Base-by-base conservation (phyloP, 441 rosid species). In the Erysimum cheiri region DNA sequence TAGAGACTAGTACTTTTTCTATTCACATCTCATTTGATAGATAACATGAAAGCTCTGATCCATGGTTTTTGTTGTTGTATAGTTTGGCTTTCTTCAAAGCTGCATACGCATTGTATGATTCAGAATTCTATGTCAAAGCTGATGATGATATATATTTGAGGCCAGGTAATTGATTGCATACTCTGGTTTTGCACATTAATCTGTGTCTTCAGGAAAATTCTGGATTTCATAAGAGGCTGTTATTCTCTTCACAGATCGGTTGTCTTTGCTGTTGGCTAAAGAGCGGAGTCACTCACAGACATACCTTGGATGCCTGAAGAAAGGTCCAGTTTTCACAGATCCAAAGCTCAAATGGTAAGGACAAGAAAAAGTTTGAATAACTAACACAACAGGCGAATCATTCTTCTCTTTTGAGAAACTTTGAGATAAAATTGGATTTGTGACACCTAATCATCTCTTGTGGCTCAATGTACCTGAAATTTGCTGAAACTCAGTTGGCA, bases 141-240 rank as follows among this genome's bases (percentile, higher is more conserved):
- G 97, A 94, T 80, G 98, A 93, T 81, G 96, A 91, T 77, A 85
- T 93, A 70, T 94, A 89, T 46, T 83, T 91, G 78, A 86, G 96
- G 74, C 98, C 96, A 82, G 98, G 98, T 91, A 24, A 60, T 40
- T 49, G 10, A 43, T 26, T 50, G 2, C 2, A 13, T 17, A 39
- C 60, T 60, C 61, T 58, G 71, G 1, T 53, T 50, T 15, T 13
- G 17, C 36, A 2, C 36, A 64, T n/a, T 17, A 29, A 8, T 61
- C 4, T 0, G 4, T 36, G 17, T 65, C 39, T 29, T 28, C 6
- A 3, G 66, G 41, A 39, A 15, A 29, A 37, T 58, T 57, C 8
- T 65, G 19, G 11, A 15, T 4, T 17, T 66, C 28, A 14, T 61
- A 13, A 12, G 69, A 39, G 54, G 33, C 48, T 77, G 65, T 26